phyloP scores from a whole-genome alignment of 371 early-diverging fungal genomes.

The Mortierella sp. region DNA sequence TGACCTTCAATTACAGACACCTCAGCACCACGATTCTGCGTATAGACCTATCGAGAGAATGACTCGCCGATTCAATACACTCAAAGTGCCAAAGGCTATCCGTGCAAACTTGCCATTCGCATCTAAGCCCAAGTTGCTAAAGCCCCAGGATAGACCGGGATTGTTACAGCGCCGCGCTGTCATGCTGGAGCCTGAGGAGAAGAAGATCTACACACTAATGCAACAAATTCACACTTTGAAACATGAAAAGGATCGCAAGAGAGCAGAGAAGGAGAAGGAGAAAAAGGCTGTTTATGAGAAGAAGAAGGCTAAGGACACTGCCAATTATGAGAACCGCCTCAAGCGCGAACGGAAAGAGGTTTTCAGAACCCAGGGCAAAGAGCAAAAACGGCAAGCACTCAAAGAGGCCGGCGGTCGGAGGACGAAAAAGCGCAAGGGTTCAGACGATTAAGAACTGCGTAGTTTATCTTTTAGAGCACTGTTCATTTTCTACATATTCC shows the following conservation, averaged over 20 bases:
- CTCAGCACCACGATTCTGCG: constrained; percentile 82
- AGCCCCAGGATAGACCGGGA: constrained; percentile 60
- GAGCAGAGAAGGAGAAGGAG: constrained; percentile 74
- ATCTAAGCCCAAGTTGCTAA: constrained; percentile 84
- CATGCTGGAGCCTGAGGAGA: constrained; percentile 90
- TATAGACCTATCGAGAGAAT: constrained; percentile 92
- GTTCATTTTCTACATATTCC: no score
- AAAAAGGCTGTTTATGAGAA: constrained; percentile 60
- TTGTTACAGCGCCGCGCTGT: constrained; percentile 85
- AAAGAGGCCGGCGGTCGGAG: constrained; percentile 53
- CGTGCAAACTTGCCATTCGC: constrained; percentile 92
- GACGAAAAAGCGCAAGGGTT: constrained; percentile 47
- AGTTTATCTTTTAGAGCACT: no score
- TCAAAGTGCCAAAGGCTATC: constrained; percentile 86
- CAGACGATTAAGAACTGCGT: constrained; percentile 33
- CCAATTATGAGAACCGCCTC: constrained; percentile 52
- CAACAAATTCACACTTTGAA: constrained; percentile 90
- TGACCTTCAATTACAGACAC: constrained; percentile 74
- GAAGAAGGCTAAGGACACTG: constrained; percentile 73
- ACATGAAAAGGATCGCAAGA: constrained; percentile 84
- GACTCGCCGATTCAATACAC: constrained; percentile 86
- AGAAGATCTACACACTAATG: constrained; percentile 85
- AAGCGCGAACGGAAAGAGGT: constrained; percentile 55
- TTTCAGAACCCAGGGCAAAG: constrained; percentile 52
- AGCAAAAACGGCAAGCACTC: constrained; percentile 48